Evolutionary conservation across 139 green algal species (phyloP), one percentile per base, ranked within the genome.

Genomic region (Volvox reticuliferus): DNA sequence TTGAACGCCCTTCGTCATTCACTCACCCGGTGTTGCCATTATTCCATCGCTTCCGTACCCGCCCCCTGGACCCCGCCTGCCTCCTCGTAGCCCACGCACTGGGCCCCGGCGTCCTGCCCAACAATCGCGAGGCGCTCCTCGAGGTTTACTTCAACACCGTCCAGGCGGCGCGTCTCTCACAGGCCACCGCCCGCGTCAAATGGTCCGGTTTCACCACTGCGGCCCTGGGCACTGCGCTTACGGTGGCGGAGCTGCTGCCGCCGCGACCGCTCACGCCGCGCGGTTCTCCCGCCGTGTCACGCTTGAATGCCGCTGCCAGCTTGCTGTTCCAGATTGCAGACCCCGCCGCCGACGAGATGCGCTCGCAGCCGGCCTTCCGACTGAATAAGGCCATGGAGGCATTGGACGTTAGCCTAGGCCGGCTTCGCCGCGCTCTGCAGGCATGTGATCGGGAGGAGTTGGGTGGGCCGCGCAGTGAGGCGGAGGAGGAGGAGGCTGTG

Each of bases 81-180:
- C 67, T 28, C 69, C 12, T 71, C 36, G 3, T 71, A 90, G 86
- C 14, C 30, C 5, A 33, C 6, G 86, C 36, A 19, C 86, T 90
- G 71, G 86, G 71, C 44, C 37, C 13, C 21, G 86, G 37, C 67
- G 21, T 30, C 21, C 9, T 84, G 0, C 86, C 86, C 21, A 36
- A 90, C 22, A 75, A 76, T 19, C 73, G 71, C 30, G 50, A 33
- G 24, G 44, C 86, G 3, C 71, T 13, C 6, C n/a, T 84, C 21
- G 73, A 90, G 20, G 50, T 90, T 21, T 90, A 90, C 73, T 36
- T n/a, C 67, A 62, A 30, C 71, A 83, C 86, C 50, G 86, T 90
- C 16, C 50, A 63, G n/a, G 69, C 69, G 6, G 85, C 85, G 0
- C 85, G 85, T 50, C 12, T 30, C n/a, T 18, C 71, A 0, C 86